Evolutionary conservation across 257 asterid genomes (phyloP).

Genomic region (Handroanthus guayacan): DNA sequence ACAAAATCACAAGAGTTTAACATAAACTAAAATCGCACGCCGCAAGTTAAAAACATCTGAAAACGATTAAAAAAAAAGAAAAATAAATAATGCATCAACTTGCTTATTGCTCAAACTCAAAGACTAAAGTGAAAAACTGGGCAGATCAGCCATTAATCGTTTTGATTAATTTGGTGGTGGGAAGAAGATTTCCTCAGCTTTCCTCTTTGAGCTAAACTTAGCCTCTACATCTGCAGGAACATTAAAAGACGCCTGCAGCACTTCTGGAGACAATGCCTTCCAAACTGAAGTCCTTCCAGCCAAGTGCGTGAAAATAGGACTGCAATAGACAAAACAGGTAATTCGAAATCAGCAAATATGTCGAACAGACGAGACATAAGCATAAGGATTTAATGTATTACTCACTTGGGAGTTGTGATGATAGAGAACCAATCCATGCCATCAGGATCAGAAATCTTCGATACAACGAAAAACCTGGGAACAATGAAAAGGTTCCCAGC

Average conservation of each 20-base stretch:
- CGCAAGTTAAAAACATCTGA: too few species aligned
- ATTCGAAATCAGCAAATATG: not conserved
- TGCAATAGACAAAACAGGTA: conserved; percentile 16
- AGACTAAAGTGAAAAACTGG: too few species aligned
- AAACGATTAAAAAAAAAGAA: too few species aligned
- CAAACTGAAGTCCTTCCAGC: conserved; percentile 71
- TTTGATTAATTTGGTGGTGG: conserved; percentile 53
- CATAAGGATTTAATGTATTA: not conserved
- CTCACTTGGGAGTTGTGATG: conserved; percentile 77
- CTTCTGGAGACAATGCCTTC: conserved; percentile 73
- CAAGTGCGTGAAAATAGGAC: conserved; percentile 66
- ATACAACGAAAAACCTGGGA: conserved; percentile 74
- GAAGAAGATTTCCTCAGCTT: conserved; percentile 70
- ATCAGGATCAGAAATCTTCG: conserved; percentile 69
- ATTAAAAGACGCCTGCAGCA: conserved; percentile 67
- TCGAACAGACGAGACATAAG: too few species aligned
- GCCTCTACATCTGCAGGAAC: conserved; percentile 59
- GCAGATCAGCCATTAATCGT: too few species aligned
- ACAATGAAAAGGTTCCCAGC: conserved; percentile 77
- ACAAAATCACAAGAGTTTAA: too few species aligned
- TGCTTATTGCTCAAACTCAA: too few species aligned
- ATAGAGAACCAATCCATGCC: conserved; percentile 92
- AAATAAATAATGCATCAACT: too few species aligned
- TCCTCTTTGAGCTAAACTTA: conserved; percentile 62
- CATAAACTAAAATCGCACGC: too few species aligned